Evolutionary conservation across 805 yeast genomes (phyloP).

Genomic region (Metschnikowia peoriensis): DNA sequence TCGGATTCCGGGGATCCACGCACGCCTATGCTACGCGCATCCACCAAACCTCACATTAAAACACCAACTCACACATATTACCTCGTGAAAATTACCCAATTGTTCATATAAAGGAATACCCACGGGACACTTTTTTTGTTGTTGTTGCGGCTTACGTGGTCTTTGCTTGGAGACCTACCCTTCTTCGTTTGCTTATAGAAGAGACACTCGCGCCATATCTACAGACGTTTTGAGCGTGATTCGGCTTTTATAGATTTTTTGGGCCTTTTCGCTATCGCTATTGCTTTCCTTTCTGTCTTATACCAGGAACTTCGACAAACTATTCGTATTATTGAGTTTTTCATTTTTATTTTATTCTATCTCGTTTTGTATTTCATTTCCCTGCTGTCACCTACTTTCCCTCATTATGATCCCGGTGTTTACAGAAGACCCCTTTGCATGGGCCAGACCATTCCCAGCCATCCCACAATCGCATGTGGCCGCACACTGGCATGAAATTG

Average conservation of each 20-base stretch:
- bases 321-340: neutral
- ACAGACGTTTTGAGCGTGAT: no score
- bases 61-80: neutral
- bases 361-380: neutral
- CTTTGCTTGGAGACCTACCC: no score
- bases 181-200: no score
- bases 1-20: neutral
- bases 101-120: neutral
- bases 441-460: conserved; percentile 47
- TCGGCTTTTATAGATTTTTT: no score
- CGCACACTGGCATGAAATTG: conserved; percentile 76
- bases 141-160: neutral
- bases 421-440: conserved; percentile 42
- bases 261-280: no score
- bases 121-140: neutral
- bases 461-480: conserved; percentile 41
- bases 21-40: neutral
- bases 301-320: no score
- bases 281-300: no score
- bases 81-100: neutral
- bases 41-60: neutral
- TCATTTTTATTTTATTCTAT: neutral
- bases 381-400: neutral
- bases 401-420: conserved; percentile 22
- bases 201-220: no score